Evolutionary conservation across 176 grass and related monocot genomes (phyloP).

Genomic region (Avena sativa): DNA sequence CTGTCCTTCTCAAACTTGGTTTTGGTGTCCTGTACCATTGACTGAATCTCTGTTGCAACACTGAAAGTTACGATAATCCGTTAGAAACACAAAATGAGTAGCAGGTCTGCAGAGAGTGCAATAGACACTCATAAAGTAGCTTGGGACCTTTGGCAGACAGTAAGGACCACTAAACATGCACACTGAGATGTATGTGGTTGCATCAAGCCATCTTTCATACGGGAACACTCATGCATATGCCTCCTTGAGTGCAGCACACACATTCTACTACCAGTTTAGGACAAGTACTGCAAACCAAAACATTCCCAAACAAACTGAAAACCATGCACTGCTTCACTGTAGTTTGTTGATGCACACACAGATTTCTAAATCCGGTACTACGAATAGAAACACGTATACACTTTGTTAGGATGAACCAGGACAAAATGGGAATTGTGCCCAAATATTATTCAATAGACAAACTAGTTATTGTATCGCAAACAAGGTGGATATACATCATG

Average conservation of each 20-base stretch:
- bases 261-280: not conserved
- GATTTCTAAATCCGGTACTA: not conserved
- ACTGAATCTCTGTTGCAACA: constrained; percentile 70
- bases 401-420: not conserved
- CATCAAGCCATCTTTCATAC: not conserved
- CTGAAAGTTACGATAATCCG: constrained; percentile 53
- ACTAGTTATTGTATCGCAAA: not conserved
- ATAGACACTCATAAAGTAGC: not conserved
- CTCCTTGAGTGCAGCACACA: not conserved
- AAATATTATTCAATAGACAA: not conserved
- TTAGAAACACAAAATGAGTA: constrained; percentile 16
- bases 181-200: not conserved
- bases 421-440: not conserved
- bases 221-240: not conserved
- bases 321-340: not conserved
- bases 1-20: constrained; percentile 79
- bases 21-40: constrained; percentile 72
- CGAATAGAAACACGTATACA: not conserved
- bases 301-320: not conserved
- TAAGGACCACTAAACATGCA: not conserved
- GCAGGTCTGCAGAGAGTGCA: not conserved
- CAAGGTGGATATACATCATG: not conserved
- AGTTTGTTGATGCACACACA: constrained; percentile 2
- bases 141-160: not conserved
- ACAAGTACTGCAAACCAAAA: not conserved